Evolutionary conservation across 1,284 basidiomycete species (phyloP).

Genomic region (Boletellus deceptivus): DNA sequence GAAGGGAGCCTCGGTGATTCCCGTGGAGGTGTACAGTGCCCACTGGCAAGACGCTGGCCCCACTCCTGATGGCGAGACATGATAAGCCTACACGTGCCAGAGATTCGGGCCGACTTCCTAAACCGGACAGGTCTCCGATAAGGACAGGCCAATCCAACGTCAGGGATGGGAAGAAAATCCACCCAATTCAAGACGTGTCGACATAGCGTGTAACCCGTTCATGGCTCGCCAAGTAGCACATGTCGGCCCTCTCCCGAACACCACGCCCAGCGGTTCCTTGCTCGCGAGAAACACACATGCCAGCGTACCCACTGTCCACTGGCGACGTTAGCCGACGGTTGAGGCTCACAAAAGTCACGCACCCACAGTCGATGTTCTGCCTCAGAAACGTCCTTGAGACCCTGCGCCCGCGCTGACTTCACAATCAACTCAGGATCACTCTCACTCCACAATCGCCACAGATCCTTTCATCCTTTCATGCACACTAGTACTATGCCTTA

Average conservation of each 20-base stretch:
- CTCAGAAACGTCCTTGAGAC: too few relatives aligned
- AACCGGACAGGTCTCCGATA: conserved; percentile 2
- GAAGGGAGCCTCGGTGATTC: background rate
- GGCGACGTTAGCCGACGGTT: too few relatives aligned
- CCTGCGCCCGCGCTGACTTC: too few relatives aligned
- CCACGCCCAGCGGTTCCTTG: background rate
- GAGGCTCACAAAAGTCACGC: too few relatives aligned
- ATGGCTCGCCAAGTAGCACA: background rate
- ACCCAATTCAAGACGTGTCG: background rate
- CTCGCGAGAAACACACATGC: background rate
- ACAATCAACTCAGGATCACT: too few relatives aligned
- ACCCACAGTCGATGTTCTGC: too few relatives aligned
- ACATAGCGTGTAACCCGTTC: background rate
- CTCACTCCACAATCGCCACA: too few relatives aligned
- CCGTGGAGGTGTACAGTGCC: too few relatives aligned
- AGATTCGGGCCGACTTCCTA: conserved; percentile 7
- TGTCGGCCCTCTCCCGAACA: background rate
- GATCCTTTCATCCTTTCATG: too few relatives aligned
- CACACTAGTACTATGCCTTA: too few relatives aligned
- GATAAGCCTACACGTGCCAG: background rate
- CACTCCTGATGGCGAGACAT: background rate
- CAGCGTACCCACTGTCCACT: too few relatives aligned
- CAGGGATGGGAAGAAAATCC: conserved; percentile 3
- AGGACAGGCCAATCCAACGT: background rate
- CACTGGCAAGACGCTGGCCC: background rate